A percentile compares a stretch with the other conserved stretches of the same genome.
Evolutionary conservation across 2,329 filamentous ascomycete species (phyloP).

Genomic region (Periconia sp.): DNA sequence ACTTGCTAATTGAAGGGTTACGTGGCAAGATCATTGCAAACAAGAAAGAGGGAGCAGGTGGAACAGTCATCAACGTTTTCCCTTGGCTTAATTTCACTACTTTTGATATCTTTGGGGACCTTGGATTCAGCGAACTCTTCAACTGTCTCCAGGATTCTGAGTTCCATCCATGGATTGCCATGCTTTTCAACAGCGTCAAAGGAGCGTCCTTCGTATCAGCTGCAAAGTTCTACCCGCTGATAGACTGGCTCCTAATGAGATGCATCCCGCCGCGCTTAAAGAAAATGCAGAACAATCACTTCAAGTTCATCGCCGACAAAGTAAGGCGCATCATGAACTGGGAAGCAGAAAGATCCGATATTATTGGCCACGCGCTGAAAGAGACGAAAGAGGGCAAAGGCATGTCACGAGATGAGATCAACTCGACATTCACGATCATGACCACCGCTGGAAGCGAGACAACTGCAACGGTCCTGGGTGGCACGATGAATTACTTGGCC

Average conservation of each 20-base stretch:
- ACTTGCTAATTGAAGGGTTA: slow-evolving; percentile 1
- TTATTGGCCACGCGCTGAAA: slow-evolving; percentile 9
- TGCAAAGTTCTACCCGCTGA: slow-evolving; percentile 7
- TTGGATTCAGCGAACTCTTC: slow-evolving; percentile 27
- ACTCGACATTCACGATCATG: slow-evolving; percentile 33
- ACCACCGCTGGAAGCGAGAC: slow-evolving; percentile 50
- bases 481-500: slow-evolving; percentile 30
- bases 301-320: slow-evolving; percentile 9
- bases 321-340: slow-evolving; percentile 4
- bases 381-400: slow-evolving; percentile 10
- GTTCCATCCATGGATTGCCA: slow-evolving; percentile 15
- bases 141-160: slow-evolving; percentile 14
- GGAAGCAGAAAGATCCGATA: slow-evolving; percentile 10
- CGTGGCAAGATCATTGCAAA: slow-evolving; percentile 2
- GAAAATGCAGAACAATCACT: slow-evolving; percentile 13
- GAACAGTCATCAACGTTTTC: background rate
- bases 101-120: slow-evolving; percentile 20
- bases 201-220: slow-evolving; percentile 1
- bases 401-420: slow-evolving; percentile 33
- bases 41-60: background rate
- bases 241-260: slow-evolving; percentile 7
- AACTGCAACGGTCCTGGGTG: slow-evolving; percentile 41
- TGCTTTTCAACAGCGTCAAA: slow-evolving; percentile 3
- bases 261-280: background rate
- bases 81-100: slow-evolving; percentile 3